Base-by-base conservation (phyloP, 108 stramenopile species). In the Aureococcus anophagefferens region DNA sequence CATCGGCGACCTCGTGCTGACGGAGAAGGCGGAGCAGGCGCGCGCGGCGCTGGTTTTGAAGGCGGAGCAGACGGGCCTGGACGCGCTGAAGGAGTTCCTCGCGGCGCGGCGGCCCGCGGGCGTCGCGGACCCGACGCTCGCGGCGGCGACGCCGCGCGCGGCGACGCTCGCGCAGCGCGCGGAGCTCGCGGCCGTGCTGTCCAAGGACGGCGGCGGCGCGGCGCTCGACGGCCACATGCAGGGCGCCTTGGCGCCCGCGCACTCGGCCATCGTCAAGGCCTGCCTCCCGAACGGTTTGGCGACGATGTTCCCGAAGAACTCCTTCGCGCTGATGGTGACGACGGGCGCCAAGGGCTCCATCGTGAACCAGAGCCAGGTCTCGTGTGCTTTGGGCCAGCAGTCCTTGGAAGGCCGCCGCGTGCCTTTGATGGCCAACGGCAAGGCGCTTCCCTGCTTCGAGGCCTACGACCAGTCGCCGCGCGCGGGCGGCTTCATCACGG, bases 321-420 rank as follows among this genome's bases (percentile, higher is more conserved):
- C 89, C 44, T 99, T 99, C 80, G 85, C 93, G 33, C 80, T 99
- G 29, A 99, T 99, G 99, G 93, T 94, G 9, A 87, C 90, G 13
- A 97, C 97, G 9, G 99, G 99, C 5, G 99, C 97, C 33, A 99
- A 99, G 82, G 98, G 98, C 13, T 96, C 94, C 28, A 91, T 89
- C 71, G 99, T 98, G 30, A 98, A 98, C 80, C 99, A 98, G 76
- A 94, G 95, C 13, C 95, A 98, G 81, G 94, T 99, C 15, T 86
- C 94, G 16, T 98, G 97, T 78, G 94, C 90, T 9, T 84, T 99
- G n/a, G 99, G 99, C 62, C 99, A 99, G 78, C 99, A 99, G 79
- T 96, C 96, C 33, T 80, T 99, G 31, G 99, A 99, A 77, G 99
- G 99, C n/a, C 83, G 96, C 14, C 92, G 99, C 36, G 99, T 99